Base-by-base conservation (phyloP, 2,329 filamentous ascomycete species). In the Allantophomopsis cytisporea region DNA sequence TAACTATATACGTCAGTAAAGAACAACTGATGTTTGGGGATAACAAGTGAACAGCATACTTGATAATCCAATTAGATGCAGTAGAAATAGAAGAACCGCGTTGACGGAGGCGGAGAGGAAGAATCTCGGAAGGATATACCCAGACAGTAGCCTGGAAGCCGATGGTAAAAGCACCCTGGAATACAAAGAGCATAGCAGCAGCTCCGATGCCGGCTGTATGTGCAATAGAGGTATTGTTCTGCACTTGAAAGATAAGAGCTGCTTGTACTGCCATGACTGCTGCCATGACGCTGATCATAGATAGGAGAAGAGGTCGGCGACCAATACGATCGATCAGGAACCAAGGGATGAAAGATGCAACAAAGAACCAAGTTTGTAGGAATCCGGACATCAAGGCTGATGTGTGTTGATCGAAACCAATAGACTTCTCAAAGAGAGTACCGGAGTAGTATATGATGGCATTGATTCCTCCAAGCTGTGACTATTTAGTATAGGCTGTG, bases 261-360 rank as follows among this genome's bases (percentile, higher is more conserved):
- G 60, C 55, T 39, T 62, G 60, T 0, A 64, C 51, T 2, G 56
- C 57, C 61, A 65, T 63, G 11, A 59, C 60, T 1, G 50, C 52
- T 1, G 60, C 56, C 60, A 63, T 64, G 6, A 63, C 30, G 8
- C 50, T 54, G 32, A 64, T 57, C 40, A 63, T 62, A 41, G 59
- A 61, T 8, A 86, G 59, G 70, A 86, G 82, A 43, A 86, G 68
- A 50, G 73, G 72, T 12, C 80, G 69, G 18, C 81, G 74, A 6
- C 78, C 79, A 2, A 79, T 67, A 1, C 75, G 68, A 56, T 68
- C 65, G 37, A 68, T 66, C 1, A 61, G 45, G 5, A 60, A 50
- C 30, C 61, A 48, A 2, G 61, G 57, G 3, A 61, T 54, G n/a
- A 59, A 57, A 0, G 59, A 62, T 1, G 60, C 59, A 16, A 61